Conservation (phyloP, 148 eudicot genomes). For the Diospyros kaki region DNA sequence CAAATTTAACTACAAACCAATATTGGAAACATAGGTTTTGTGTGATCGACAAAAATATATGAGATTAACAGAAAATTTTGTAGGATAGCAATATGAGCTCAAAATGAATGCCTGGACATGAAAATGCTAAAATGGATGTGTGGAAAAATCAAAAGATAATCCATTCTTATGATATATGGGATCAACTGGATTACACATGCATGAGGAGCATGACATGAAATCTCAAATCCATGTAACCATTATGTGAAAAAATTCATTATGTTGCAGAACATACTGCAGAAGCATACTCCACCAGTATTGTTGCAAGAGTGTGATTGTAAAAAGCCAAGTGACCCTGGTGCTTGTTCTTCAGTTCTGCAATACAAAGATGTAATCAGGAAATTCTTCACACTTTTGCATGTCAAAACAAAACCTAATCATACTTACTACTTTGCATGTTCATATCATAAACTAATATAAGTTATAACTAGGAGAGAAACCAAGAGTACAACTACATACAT, state of each 20-base stretch:
- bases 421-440: neutral
- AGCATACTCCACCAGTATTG: slow-evolving; percentile 74
- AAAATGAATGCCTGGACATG: no score
- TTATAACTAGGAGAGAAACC: neutral
- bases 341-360: slow-evolving; percentile 24
- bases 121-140: no score
- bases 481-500: slow-evolving; percentile 26
- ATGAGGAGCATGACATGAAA: neutral
- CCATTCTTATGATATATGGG: no score
- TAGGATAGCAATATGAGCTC: no score
- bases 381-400: neutral
- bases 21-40: neutral
- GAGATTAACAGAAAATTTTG: no score
- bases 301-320: slow-evolving; percentile 74
- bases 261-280: slow-evolving; percentile 62
- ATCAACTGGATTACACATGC: neutral
- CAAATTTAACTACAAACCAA: neutral
- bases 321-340: slow-evolving; percentile 26
- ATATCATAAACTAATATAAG: neutral
- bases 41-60: no score
- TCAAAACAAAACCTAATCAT: neutral
- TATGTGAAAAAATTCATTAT: neutral
- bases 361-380: neutral
- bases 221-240: neutral
- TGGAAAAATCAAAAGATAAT: no score